phyloP scores from a whole-genome alignment of 2,329 filamentous ascomycete genomes.

The Dothistroma pini region DNA sequence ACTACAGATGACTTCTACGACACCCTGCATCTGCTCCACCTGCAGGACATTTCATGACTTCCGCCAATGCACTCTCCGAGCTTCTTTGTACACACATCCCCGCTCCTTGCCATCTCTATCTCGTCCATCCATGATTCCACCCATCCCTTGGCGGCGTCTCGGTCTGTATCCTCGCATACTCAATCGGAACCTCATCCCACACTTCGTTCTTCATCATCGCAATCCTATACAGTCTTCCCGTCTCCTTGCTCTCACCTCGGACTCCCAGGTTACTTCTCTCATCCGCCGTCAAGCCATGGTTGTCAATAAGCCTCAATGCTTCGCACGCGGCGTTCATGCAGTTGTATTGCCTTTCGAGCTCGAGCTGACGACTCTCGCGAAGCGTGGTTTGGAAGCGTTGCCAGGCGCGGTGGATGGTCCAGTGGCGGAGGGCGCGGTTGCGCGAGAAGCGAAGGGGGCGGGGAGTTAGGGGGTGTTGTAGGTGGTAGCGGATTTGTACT shows the following conservation, averaged over 20 bases:
- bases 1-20: not conserved
- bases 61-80: not conserved
- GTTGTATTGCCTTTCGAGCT: slow-evolving; percentile 75
- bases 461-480: slow-evolving; percentile 64
- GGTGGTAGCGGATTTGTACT: slow-evolving; percentile 67
- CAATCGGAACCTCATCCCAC: slow-evolving; percentile 79
- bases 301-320: slow-evolving; percentile 60
- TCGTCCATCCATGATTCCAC: slow-evolving; percentile 95
- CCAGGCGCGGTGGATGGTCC: slow-evolving; percentile 99
- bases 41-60: too few relatives aligned
- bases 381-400: slow-evolving; percentile 70
- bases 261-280: slow-evolving; percentile 26
- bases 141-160: slow-evolving; percentile 73
- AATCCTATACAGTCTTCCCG: slow-evolving; percentile 75
- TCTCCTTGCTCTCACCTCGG: slow-evolving; percentile 41
- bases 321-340: slow-evolving; percentile 84
- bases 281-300: slow-evolving; percentile 37
- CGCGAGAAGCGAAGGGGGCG: slow-evolving; percentile 81
- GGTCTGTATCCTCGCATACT: slow-evolving; percentile 82
- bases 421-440: slow-evolving; percentile 84
- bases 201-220: slow-evolving; percentile 89
- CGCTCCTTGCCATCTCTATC: slow-evolving; percentile 37
- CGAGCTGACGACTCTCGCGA: slow-evolving; percentile 60
- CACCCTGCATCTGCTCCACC: not conserved
- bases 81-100: slow-evolving; percentile 12